These are phyloP conservation scores for Spathaspora arborariae DNA, from an alignment of 805 yeast genomes.

Conservation along the genomic window DNA sequence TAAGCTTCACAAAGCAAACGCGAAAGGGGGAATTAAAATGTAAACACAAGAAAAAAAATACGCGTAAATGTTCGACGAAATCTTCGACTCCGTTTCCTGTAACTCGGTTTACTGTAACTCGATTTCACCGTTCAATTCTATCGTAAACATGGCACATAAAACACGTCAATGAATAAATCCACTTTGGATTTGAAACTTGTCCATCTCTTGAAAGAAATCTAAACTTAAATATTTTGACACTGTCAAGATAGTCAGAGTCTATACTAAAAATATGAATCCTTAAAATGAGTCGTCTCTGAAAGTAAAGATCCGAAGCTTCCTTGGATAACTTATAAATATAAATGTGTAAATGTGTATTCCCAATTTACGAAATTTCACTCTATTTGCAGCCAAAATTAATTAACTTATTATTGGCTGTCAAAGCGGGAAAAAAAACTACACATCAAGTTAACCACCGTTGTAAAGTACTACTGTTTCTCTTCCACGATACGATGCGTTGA, in stretches of 20 bases:
- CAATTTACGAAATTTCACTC: background rate
- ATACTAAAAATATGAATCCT: too few relatives aligned
- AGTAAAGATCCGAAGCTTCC: too few relatives aligned
- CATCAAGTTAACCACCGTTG: background rate
- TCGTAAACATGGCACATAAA: too few relatives aligned
- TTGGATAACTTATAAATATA: too few relatives aligned
- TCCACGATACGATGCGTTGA: too few relatives aligned
- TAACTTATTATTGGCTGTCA: background rate
- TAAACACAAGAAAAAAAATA: background rate
- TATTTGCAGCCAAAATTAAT: background rate
- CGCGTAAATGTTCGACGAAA: background rate
- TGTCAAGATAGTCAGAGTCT: too few relatives aligned
- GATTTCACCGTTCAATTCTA: background rate
- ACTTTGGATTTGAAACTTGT: too few relatives aligned
- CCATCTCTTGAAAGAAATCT: too few relatives aligned
- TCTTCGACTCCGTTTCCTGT: background rate
- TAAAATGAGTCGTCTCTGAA: too few relatives aligned
- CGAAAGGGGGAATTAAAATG: background rate
- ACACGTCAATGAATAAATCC: too few relatives aligned
- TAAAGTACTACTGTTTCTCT: too few relatives aligned
- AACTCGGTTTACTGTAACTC: background rate
- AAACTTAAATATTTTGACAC: too few relatives aligned
- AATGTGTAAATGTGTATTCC: background rate
- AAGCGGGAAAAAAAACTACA: background rate
- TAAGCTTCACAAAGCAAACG: background rate